Conservation (phyloP, 345 rosid species). For the Syzygium jambos region DNA sequence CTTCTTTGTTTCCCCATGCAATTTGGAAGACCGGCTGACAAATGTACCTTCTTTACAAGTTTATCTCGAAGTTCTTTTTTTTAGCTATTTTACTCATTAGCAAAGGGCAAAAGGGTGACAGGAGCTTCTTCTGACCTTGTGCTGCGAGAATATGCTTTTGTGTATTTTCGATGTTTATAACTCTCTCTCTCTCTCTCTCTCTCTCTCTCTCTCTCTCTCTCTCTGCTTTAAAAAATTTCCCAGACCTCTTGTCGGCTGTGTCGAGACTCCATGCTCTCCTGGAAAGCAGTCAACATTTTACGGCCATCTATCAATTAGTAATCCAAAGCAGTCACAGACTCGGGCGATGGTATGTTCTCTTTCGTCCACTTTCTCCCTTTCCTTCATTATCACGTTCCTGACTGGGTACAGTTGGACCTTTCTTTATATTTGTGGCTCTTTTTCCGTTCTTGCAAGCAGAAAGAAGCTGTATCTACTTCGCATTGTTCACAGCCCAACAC, state of each 20-base stretch:
- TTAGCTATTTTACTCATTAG: background rate
- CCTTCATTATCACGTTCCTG: background rate
- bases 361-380: background rate
- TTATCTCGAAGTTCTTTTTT: background rate
- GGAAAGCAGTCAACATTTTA: slow-evolving; percentile 37
- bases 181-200: background rate
- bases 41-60: background rate
- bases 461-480: slow-evolving; percentile 73
- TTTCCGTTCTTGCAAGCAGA: slow-evolving; percentile 22
- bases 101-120: background rate
- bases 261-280: slow-evolving; percentile 37
- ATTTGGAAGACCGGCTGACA: background rate
- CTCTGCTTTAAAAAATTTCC: slow-evolving; percentile 1
- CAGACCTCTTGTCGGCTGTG: slow-evolving; percentile 73
- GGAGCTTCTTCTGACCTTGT: background rate
- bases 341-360: slow-evolving; percentile 42
- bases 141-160: background rate
- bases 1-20: background rate
- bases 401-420: background rate
- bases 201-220: background rate
- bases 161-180: background rate
- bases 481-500: slow-evolving; percentile 89
- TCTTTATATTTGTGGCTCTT: background rate
- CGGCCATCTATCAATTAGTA: slow-evolving; percentile 59
- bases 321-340: slow-evolving; percentile 28